A percentile compares a stretch with the other conserved stretches of the same genome.
Conservation (phyloP, 768 basidiomycete species). For the Mycena filopes region DNA sequence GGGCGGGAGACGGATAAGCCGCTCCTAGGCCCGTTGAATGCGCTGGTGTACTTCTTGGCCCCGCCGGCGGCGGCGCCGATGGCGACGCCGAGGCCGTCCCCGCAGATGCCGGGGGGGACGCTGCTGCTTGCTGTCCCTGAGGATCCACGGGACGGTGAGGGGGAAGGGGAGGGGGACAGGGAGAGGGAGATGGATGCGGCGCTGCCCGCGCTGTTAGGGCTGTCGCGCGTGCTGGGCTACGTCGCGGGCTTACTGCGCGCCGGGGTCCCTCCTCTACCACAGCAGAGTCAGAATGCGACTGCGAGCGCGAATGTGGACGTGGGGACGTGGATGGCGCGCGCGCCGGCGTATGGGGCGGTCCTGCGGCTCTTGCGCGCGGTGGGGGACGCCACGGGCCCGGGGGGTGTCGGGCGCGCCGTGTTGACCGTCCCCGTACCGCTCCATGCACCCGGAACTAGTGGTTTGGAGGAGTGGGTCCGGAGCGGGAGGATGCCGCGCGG, state of each 20-base stretch:
- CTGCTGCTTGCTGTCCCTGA: no score
- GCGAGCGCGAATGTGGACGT: conserved; percentile 13
- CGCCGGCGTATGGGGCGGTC: conserved; percentile 29
- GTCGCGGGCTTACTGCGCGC: conserved; percentile 16
- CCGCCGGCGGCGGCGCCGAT: conserved; percentile 10
- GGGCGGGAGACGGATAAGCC: conserved; percentile 5
- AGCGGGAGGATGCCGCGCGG: no score
- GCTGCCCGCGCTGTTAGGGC: conserved; percentile 7
- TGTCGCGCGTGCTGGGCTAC: conserved; percentile 25
- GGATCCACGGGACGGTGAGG: no score
- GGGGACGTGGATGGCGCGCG: conserved; percentile 30
- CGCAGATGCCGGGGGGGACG: not conserved
- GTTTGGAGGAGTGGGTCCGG: not conserved
- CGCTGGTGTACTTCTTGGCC: conserved; percentile 22
- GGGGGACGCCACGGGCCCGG: conserved; percentile 9
- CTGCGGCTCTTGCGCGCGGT: conserved; percentile 22
- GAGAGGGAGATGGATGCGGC: no score
- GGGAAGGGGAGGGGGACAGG: not conserved
- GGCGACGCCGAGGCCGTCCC: not conserved
- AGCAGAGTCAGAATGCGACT: not conserved
- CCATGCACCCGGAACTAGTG: not conserved
- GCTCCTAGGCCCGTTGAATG: conserved; percentile 21
- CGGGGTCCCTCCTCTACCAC: not conserved
- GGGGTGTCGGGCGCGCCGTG: conserved; percentile 3
- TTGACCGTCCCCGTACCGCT: not conserved